Evolutionary conservation across 176 grass and related monocot genomes (phyloP), one percentile per base, ranked within the genome.

Genomic region (Avena atlantica): DNA sequence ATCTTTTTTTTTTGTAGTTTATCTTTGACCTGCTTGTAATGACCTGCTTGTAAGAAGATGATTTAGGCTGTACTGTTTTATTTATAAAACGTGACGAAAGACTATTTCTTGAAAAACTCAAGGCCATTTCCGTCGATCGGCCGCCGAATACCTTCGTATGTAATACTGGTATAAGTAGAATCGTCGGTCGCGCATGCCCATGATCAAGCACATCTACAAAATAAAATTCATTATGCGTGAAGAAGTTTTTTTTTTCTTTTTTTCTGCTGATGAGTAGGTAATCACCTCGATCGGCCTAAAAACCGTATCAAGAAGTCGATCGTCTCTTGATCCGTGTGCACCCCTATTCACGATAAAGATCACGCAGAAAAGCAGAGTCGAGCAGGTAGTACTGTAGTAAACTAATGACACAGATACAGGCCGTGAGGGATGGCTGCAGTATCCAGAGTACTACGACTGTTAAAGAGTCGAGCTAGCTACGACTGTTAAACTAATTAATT

Each of bases 271-370:
- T 36, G 15, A 34, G 19, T 71, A n/a, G 50, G 10, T 36, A 63
- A 51, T 42, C 27, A 40, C 19, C 31, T 42, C 6, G 40, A 42
- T 8, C 31, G 37, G 20, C 51, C 62, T 7, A 37, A 82, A 66
- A 24, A 23, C 67, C 74, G 40, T 10, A 36, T 70, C 70, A 48
- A 9, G 25, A 21, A 70, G 42, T 31, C 34, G 59, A 79, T 79
- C 89, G 74, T 57, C 19, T 66, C 65, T 83, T 12, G 76, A 64
- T 9, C 13, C 55, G 8, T 45, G 89, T 83, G 89, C 36, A 57
- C 4, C 20, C 19, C 47, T 65, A 7, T 87, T 91, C 80, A 74
- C 89, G 85, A 87, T 85, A 78, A 79, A 61, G 89, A 87, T 91
- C 36, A 79, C 6, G 47, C 64, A 66, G 23, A 78, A 16, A 58